Evolutionary conservation across 2,329 filamentous ascomycete genomes (phyloP).

Genomic region (Neopestalotiopsis sp.): DNA sequence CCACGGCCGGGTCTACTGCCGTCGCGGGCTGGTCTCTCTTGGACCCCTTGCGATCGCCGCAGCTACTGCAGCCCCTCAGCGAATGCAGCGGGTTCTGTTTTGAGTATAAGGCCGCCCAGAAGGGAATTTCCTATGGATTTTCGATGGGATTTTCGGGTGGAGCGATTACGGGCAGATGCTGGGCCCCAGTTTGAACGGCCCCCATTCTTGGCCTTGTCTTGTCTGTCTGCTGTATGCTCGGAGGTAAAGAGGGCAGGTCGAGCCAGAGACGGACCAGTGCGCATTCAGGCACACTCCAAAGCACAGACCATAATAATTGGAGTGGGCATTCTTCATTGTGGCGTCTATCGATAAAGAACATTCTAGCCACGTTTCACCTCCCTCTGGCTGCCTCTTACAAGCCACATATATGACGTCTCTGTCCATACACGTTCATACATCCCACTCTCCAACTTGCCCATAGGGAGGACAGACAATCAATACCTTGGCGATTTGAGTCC

Average conservation of each 20-base stretch:
- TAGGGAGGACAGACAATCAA: background rate
- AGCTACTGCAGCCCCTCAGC: constrained; percentile 9
- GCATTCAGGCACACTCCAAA: background rate
- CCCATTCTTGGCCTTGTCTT: background rate
- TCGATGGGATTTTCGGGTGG: background rate
- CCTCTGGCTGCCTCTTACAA: background rate
- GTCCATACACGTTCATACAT: background rate
- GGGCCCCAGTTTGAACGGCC: background rate
- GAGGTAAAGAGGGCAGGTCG: background rate
- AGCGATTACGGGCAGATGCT: background rate
- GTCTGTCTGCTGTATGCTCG: background rate
- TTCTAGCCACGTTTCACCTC: constrained; percentile 4
- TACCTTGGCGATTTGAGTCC: background rate
- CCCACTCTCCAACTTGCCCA: background rate
- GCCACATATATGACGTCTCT: constrained; percentile 14
- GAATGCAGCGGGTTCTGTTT: background rate
- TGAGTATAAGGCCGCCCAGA: background rate
- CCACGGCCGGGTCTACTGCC: too few relatives aligned
- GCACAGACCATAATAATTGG: background rate
- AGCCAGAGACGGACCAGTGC: background rate
- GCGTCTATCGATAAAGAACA: constrained; percentile 11
- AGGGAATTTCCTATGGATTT: background rate
- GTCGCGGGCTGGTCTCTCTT: background rate
- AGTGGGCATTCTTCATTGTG: background rate
- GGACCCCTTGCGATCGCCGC: constrained; percentile 7